Evolutionary conservation across 768 basidiomycete genomes (phyloP), one percentile per base, ranked within the genome.

Genomic region (Austroboletus festivus): DNA sequence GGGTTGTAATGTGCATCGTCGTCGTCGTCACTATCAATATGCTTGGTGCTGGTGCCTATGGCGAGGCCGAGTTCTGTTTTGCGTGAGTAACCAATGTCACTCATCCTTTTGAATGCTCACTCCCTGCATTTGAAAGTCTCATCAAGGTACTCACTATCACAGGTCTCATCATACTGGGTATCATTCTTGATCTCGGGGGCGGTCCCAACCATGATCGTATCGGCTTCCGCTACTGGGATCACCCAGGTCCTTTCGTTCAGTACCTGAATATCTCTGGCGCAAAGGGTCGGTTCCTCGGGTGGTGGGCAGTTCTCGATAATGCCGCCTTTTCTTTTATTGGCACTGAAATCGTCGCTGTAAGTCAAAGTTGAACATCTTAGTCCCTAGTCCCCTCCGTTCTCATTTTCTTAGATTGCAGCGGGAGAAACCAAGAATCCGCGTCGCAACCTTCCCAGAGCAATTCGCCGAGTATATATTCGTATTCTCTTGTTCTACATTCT

Each of bases 321-420:
- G 94, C 94, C 4, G 92, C 90, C 13, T 96, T 94, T 74, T 92
- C 90, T 11, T 94, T 77, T 67, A 92, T 93, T 51, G 94, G 93
- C 15, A 93, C 92, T 6, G 94, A 97, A 67, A 93, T 95, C 61
- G 92, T 95, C 35, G 91, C 89, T 23, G 85, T 89, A 71, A 58
- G 80, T 72, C 5, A 88, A 71, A 58, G 80, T 72, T 5, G 38
- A 16, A 12, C 38, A 21, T n/a, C 26, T 23, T 19, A 5, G 15
- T 26, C n/a, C 12, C 28, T 12, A 28, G 20, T n/a, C 6, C 20
- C 12, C 34, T 9, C 39, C 15, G 18, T 19, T 4, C 40, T 56
- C 47, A 59, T 30, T 48, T 33, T 42, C 39, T 31, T 57, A 88
- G 86, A 87, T 87, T 56, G 89, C 90, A 50, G 89, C 89, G 21